Base-by-base conservation (phyloP, 192 early-diverging fungal species). In the Jimgerdemannia flammicorona region DNA sequence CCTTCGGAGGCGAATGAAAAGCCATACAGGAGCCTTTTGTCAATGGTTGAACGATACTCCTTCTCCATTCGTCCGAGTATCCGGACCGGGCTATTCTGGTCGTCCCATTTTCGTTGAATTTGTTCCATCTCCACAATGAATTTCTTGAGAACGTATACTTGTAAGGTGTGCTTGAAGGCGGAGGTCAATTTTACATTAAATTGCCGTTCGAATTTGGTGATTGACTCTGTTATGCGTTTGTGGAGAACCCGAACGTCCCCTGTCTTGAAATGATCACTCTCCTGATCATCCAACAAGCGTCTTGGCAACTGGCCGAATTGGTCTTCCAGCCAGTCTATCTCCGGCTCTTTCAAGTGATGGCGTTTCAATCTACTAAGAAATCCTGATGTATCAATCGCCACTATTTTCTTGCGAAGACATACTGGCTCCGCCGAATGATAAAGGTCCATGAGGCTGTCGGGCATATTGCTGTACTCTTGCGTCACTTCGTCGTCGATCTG, bases 21-120 rank as follows among this genome's bases (percentile, higher is more conserved):
- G 29, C 74, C 70, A 71, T 75, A 63, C 63, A 40, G 54, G 29
- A 75, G 67, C 18, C 69, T 67, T 20, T 41, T 29, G 65, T 71
- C 4, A 70, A 75, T 75, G 1, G 69, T 29, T 11, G 44, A 70
- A 54, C 18, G 10, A 9, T 75, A 49, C 41, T 75, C 74, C 0
- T 75, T 40, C 29, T 75, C 43, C 69, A 65, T 75, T 69, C 70
- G 74, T 39, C 63, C 9, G 65, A 75, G 69, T 39, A 75, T 75
- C 3, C 3, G 20, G 70, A 75, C 40, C 3, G 44, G 74, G 7
- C 7, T 70, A 3, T 75, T 43, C 59, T 75, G 41, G 3, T 41
- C 40, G n/a, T 75, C 49, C 74, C 69, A 75, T n/a, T 40, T 29
- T 4, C 70, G 40, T 71, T 75, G 74, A 2, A 3, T 20, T 6